Evolutionary conservation across 306 rosid species (phyloP).

Genomic region (Myrica gale): DNA sequence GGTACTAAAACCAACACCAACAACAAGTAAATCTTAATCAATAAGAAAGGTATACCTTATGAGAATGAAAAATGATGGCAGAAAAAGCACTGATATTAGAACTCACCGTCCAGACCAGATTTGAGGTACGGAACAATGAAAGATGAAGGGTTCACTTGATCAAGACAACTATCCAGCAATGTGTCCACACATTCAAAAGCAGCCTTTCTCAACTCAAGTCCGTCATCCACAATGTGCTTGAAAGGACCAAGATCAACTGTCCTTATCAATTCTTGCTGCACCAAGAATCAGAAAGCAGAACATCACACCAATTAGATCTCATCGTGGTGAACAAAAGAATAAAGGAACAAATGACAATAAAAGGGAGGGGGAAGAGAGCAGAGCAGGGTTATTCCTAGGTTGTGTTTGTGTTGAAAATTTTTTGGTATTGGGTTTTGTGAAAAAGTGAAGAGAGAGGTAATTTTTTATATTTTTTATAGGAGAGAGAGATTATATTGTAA

Average conservation of each 20-base stretch:
- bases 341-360: background rate
- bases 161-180: slow-evolving; percentile 94
- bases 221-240: slow-evolving; percentile 98
- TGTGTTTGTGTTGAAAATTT: too few relatives aligned
- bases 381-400: background rate
- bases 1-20: background rate
- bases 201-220: slow-evolving; percentile 99
- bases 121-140: slow-evolving; percentile 91
- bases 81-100: slow-evolving; percentile 2
- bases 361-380: background rate
- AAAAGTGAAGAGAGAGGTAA: too few relatives aligned
- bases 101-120: slow-evolving; percentile 98
- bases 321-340: background rate
- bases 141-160: slow-evolving; percentile 98
- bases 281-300: slow-evolving; percentile 29
- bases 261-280: slow-evolving; percentile 95
- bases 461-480: too few relatives aligned
- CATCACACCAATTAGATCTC: slow-evolving; percentile 17
- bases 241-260: slow-evolving; percentile 99
- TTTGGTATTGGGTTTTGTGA: too few relatives aligned
- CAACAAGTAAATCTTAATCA: background rate
- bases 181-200: slow-evolving; percentile 99
- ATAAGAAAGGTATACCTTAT: background rate
- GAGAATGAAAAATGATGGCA: background rate
- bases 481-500: too few relatives aligned